phyloP scores from a whole-genome alignment of 768 basidiomycete genomes.

The Thelephora ganbajun region DNA sequence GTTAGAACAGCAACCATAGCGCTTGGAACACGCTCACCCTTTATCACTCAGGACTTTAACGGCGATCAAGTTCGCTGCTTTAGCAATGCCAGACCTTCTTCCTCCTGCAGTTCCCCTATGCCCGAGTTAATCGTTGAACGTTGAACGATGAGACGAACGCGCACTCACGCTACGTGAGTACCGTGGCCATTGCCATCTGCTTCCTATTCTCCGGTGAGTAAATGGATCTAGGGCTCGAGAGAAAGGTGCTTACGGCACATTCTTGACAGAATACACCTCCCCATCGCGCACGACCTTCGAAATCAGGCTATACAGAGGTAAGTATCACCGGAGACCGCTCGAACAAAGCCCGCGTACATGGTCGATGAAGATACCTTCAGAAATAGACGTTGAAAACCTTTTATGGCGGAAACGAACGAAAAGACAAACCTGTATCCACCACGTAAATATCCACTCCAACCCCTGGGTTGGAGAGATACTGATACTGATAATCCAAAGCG shows the following conservation, averaged over 20 bases:
- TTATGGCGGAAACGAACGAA: background rate
- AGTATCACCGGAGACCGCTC: background rate
- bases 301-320: background rate
- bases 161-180: slow-evolving; percentile 19
- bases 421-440: slow-evolving; percentile 16
- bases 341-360: slow-evolving; percentile 1
- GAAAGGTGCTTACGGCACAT: background rate
- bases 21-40: background rate
- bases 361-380: background rate
- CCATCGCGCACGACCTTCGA: background rate
- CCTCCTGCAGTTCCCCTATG: slow-evolving; percentile 23
- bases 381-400: background rate
- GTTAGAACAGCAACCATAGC: background rate
- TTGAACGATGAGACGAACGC: background rate
- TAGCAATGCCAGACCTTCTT: slow-evolving; percentile 17
- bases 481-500: slow-evolving; percentile 9
- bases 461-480: slow-evolving; percentile 19
- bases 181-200: slow-evolving; percentile 30
- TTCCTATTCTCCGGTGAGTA: slow-evolving; percentile 1
- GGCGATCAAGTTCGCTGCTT: slow-evolving; percentile 8
- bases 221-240: background rate
- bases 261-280: background rate
- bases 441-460: slow-evolving; percentile 27
- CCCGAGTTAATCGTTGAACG: background rate
- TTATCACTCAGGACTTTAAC: slow-evolving; percentile 12